Evolutionary conservation across 2,329 filamentous ascomycete species (phyloP), one percentile per base, ranked within the genome.

Genomic region (Aureobasidium melanogenum): DNA sequence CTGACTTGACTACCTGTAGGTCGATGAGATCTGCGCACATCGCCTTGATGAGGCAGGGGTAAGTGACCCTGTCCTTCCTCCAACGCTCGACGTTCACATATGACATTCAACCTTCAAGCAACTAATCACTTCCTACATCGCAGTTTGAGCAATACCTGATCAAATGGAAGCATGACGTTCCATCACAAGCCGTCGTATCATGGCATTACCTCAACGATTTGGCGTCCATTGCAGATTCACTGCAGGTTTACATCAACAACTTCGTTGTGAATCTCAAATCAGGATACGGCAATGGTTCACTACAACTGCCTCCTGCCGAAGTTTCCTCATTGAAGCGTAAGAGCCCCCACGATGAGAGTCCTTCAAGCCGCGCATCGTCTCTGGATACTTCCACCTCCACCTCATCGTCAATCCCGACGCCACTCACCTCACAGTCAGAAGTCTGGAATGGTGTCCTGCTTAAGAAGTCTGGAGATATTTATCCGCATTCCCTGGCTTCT

Each of bases 151-250:
- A 79, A 38, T 79, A 74, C 56, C 69, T 80, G 0, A 69, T 79
- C 0, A 66, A 67, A 39, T 79, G 77, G 77, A 68, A 66, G n/a
- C 64, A 67, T 0, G 19, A 62, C 0, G 38, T 52, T n/a, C 66
- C 66, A 2, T 62, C 64, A 36, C 48, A 63, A 24, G 65, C 68
- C 0, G 71, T 76, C 1, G 66, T 73, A 3, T 77, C 75, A 6
- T 80, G 78, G 78, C 78, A 80, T 57, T 41, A 63, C 1, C 36
- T 79, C 0, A 61, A 68, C 0, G 77, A 79, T 55, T 70, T 80
- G 0, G 63, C 64, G 0, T 52, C 67, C 6, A 75, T 73, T 38
- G 67, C 79, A 0, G 71, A 76, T 52, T 62, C 70, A 1, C 68
- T 80, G 0, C 78, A 80, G 55, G 67, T 68, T 1, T 79, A 80